Evolutionary conservation across 2,329 filamentous ascomycete genomes (phyloP).

Genomic region (Fusarium tuaranense): DNA sequence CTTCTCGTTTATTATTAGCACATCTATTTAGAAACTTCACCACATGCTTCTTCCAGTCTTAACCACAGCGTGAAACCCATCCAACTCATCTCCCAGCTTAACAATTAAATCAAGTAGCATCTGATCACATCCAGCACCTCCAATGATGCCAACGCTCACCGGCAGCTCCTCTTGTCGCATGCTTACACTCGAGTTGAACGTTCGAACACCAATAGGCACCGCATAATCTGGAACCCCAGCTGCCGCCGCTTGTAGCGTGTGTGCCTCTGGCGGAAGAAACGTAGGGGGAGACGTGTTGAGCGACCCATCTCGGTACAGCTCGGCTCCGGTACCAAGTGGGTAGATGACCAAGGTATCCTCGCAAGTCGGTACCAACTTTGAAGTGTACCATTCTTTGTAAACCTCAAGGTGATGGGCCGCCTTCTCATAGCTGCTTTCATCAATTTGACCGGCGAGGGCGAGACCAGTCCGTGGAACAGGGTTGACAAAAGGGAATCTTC

Average conservation of each 20-base stretch:
- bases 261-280: not conserved
- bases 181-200: not conserved
- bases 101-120: not conserved
- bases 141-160: slow-evolving; percentile 1
- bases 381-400: not conserved
- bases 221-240: not conserved
- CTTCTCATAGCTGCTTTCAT: not conserved
- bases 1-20: not conserved
- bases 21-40: not conserved
- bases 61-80: not conserved
- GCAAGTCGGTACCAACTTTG: not conserved
- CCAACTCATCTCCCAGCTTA: not conserved
- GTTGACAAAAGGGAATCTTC: not conserved
- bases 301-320: not conserved
- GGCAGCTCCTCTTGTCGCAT: not conserved
- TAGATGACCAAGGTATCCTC: not conserved
- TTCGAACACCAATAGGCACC: not conserved
- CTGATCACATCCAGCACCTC: not conserved
- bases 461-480: not conserved
- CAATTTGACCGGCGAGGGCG: not conserved
- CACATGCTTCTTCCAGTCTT: not conserved
- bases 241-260: not conserved
- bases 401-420: not conserved
- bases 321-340: not conserved
- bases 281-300: not conserved